Conservation (phyloP, 73 alveolate genomes). For the Tetrahymena thermophila region DNA sequence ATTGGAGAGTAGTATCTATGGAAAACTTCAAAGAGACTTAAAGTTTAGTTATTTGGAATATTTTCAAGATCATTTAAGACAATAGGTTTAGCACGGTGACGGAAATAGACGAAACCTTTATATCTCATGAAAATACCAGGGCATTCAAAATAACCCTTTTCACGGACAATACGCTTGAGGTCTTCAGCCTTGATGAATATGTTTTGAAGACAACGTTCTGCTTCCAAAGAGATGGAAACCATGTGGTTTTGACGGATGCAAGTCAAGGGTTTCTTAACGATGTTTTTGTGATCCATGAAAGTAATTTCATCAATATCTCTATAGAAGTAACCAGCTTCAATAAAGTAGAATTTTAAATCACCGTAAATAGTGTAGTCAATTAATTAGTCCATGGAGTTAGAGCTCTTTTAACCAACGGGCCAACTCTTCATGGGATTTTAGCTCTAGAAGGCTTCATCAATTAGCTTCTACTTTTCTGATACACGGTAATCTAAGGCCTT, state of each 20-base stretch:
- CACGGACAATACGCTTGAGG: background rate
- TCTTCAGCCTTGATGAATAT: background rate
- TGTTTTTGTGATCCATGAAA: background rate
- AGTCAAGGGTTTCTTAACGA: background rate
- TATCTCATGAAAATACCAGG: background rate
- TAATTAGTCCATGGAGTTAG: background rate
- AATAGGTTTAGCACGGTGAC: conserved; percentile 2
- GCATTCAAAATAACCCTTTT: background rate
- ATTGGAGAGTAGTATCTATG: background rate
- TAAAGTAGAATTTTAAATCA: background rate
- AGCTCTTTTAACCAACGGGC: background rate
- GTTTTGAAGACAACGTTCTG: background rate
- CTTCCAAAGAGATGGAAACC: background rate
- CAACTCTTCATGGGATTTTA: background rate
- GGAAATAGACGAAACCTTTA: background rate
- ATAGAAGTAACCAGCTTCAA: background rate
- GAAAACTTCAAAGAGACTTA: background rate
- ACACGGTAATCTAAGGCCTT: background rate
- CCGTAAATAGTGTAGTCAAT: background rate
- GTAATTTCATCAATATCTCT: background rate
- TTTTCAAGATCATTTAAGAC: background rate
- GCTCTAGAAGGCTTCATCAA: background rate
- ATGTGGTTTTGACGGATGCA: background rate
- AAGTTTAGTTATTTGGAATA: background rate
- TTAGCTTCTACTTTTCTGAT: background rate